These are phyloP conservation scores for Alternaria hordeiaustralica DNA, from an alignment of 2,329 filamentous ascomycete genomes.

Conservation along the genomic window DNA sequence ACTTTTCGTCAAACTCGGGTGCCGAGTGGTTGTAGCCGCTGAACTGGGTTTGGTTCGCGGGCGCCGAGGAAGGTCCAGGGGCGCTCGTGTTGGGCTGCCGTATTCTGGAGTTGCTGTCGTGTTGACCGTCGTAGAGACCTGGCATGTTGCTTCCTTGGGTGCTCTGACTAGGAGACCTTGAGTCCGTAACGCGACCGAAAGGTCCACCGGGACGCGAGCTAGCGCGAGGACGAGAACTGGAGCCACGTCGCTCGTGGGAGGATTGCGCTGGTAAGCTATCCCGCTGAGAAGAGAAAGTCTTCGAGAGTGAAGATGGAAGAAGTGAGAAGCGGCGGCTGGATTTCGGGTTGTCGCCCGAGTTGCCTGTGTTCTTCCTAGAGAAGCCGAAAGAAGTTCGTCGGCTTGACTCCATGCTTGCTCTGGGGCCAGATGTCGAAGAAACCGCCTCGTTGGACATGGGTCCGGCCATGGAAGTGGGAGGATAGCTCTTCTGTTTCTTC, in stretches of 20 bases:
- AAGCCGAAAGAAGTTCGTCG: slow-evolving; percentile 59
- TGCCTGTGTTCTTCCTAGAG: slow-evolving; percentile 54
- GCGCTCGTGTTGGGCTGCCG: slow-evolving; percentile 24
- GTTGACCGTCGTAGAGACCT: slow-evolving; percentile 51
- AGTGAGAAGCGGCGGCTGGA: slow-evolving; percentile 58
- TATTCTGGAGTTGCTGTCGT: slow-evolving; percentile 39
- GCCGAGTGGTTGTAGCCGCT: slow-evolving; percentile 27
- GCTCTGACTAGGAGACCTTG: slow-evolving; percentile 54
- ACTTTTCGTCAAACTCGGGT: slow-evolving; percentile 45
- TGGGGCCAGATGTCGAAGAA: slow-evolving; percentile 29
- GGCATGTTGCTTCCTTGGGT: slow-evolving; percentile 54
- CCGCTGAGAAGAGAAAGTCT: slow-evolving; percentile 51
- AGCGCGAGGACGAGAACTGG: slow-evolving; percentile 37
- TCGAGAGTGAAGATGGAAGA: slow-evolving; percentile 57
- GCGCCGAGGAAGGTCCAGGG: slow-evolving; percentile 43
- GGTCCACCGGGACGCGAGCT: slow-evolving; percentile 46
- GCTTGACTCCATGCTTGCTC: slow-evolving; percentile 57
- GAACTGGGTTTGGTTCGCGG: slow-evolving; percentile 47
- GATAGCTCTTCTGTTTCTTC: slow-evolving; percentile 76
- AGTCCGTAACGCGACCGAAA: slow-evolving; percentile 51
- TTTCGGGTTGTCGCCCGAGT: slow-evolving; percentile 43
- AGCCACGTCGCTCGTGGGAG: slow-evolving; percentile 44
- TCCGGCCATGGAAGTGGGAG: slow-evolving; percentile 89
- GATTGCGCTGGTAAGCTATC: slow-evolving; percentile 40
- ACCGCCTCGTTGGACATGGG: slow-evolving; percentile 66